These are phyloP conservation scores for Clohesyomyces aquaticus DNA, from an alignment of 495 filamentous ascomycete genomes.

Conservation along the genomic window DNA sequence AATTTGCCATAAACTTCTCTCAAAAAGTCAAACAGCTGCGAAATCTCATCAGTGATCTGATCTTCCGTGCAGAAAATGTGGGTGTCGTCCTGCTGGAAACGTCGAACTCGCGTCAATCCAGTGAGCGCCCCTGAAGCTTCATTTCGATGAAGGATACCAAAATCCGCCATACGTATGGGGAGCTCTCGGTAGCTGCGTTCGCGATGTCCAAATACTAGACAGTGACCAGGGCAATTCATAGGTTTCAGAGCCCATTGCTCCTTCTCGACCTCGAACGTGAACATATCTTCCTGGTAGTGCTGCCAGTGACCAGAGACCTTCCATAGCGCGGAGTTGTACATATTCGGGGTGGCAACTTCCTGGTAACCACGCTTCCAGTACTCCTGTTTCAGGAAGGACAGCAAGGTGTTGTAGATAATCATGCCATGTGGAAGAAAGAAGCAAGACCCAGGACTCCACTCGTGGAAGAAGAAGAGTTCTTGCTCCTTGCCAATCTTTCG, in stretches of 20 bases:
- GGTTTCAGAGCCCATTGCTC: constrained; percentile 86
- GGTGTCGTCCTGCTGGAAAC: constrained; percentile 93
- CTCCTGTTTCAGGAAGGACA: constrained; percentile 76
- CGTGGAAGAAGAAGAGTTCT: constrained; percentile 96
- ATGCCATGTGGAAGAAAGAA: constrained; percentile 94
- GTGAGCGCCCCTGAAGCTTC: constrained; percentile 90
- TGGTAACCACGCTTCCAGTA: constrained; percentile 95
- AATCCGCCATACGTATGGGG: constrained; percentile 89
- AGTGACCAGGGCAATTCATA: constrained; percentile 97
- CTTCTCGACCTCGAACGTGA: constrained; percentile 88
- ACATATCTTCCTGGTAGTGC: constrained; percentile 98
- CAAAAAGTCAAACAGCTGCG: constrained; percentile 87
- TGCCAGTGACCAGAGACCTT: constrained; percentile 93
- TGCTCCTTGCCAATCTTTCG: constrained; percentile 89
- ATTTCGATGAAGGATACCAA: constrained; percentile 92
- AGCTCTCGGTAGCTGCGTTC: constrained; percentile 86
- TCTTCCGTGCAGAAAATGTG: constrained; percentile 90
- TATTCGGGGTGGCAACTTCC: constrained; percentile 94
- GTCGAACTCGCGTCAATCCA: constrained; percentile 86
- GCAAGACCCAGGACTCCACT: constrained; percentile 85
- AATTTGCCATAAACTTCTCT: constrained; percentile 81
- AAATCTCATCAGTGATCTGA: constrained; percentile 79
- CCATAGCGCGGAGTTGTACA: constrained; percentile 91
- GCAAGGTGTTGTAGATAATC: constrained; percentile 86
- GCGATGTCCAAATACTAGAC: constrained; percentile 73